Evolutionary conservation across 805 yeast genomes (phyloP).

Genomic region (Saturnispora saitoi): DNA sequence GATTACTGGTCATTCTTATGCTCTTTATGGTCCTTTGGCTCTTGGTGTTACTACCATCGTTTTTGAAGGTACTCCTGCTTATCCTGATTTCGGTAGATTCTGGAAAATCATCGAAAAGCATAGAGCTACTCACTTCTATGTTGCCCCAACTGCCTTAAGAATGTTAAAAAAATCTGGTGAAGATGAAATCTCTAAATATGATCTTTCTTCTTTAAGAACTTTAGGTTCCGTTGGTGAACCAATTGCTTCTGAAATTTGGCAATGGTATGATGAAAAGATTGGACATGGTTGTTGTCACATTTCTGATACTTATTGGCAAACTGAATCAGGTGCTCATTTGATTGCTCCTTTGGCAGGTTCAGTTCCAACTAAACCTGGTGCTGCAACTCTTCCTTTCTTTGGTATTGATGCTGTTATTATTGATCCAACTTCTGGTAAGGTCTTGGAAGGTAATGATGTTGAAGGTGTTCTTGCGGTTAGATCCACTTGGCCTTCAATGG

Average conservation of each 20-base stretch:
- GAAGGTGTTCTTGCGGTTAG: slow-evolving; percentile 93
- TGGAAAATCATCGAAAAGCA: slow-evolving; percentile 93
- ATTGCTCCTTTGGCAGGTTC: slow-evolving; percentile 93
- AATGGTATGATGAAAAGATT: slow-evolving; percentile 90
- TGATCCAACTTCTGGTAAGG: slow-evolving; percentile 88
- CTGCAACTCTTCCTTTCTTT: slow-evolving; percentile 94
- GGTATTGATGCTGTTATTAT: slow-evolving; percentile 87
- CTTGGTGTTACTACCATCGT: slow-evolving; percentile 87
- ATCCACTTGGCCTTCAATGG: slow-evolving; percentile 97
- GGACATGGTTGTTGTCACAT: slow-evolving; percentile 87
- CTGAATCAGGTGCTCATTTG: slow-evolving; percentile 94
- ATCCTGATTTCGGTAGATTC: slow-evolving; percentile 90
- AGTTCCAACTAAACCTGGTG: slow-evolving; percentile 93
- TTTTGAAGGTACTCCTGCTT: slow-evolving; percentile 96
- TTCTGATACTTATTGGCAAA: slow-evolving; percentile 98
- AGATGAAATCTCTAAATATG: slow-evolving; percentile 68
- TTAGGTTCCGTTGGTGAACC: slow-evolving; percentile 99
- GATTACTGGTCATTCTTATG: slow-evolving; percentile 98
- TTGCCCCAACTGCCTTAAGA: slow-evolving; percentile 97
- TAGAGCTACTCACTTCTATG: slow-evolving; percentile 91
- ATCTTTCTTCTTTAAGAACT: slow-evolving; percentile 78
- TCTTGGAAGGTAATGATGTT: slow-evolving; percentile 76
- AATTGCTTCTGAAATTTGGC: slow-evolving; percentile 96
- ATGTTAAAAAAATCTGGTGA: slow-evolving; percentile 80
- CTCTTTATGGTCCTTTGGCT: slow-evolving; percentile 85